Evolutionary conservation across 305 asterid species (phyloP).

Genomic region (Stenogyne calaminthoides): DNA sequence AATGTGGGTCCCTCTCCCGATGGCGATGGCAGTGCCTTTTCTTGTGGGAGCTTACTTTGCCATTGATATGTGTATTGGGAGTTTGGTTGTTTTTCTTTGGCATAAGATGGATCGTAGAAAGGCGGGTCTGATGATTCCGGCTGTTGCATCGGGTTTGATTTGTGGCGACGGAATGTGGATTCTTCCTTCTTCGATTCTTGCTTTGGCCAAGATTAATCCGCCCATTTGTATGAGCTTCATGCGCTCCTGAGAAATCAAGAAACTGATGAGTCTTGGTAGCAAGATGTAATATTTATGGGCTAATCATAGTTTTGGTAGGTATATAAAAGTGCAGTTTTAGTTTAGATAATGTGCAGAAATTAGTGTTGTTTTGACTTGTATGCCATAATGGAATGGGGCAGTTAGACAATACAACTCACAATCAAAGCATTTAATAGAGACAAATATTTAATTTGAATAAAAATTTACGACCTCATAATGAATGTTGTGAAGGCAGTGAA

Average conservation of each 20-base stretch:
- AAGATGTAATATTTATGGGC: neutral
- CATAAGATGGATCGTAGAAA: constrained; percentile 31
- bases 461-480: too few relatives aligned
- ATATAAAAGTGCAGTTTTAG: constrained; percentile 11
- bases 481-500: too few relatives aligned
- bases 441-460: too few relatives aligned
- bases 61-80: constrained; percentile 67
- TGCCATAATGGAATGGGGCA: neutral
- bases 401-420: too few relatives aligned
- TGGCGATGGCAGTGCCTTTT: constrained; percentile 77
- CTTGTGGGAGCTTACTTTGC: constrained; percentile 67
- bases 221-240: constrained; percentile 59
- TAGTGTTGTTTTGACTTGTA: neutral
- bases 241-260: constrained; percentile 21
- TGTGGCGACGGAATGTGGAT: constrained; percentile 77
- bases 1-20: constrained; percentile 54
- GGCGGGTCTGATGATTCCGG: constrained; percentile 52
- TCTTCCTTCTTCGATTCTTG: constrained; percentile 57
- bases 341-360: neutral
- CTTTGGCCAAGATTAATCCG: constrained; percentile 46
- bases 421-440: too few relatives aligned
- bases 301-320: constrained; percentile 8
- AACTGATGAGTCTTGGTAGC: neutral
- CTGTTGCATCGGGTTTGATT: constrained; percentile 68
- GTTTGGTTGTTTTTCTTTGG: constrained; percentile 57